A percentile compares a stretch with the other conserved stretches of the same genome.
phyloP scores from a whole-genome alignment of 2,329 filamentous ascomycete species.

The Fusarium sp. region DNA sequence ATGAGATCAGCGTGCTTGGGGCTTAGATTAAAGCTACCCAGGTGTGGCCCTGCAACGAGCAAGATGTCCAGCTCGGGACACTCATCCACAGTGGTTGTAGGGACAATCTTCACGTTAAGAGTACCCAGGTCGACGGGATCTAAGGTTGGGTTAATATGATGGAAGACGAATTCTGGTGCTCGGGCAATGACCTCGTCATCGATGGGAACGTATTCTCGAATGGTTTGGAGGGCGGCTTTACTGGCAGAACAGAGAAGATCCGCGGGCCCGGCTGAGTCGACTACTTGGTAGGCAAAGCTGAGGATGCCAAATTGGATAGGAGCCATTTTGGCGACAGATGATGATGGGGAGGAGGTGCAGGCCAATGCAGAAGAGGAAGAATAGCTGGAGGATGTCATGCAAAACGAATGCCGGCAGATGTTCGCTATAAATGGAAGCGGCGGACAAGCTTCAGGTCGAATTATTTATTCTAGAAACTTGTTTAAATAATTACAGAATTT shows the following conservation, averaged over 20 bases:
- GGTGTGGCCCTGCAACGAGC: not conserved
- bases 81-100: not conserved
- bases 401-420: not conserved
- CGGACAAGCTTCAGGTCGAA: not conserved
- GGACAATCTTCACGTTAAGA: not conserved
- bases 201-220: not conserved
- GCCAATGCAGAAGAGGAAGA: not conserved
- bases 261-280: conserved; percentile 45
- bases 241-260: conserved; percentile 46
- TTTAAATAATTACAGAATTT: not conserved
- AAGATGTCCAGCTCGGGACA: not conserved
- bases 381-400: not conserved
- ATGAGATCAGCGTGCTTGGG: not conserved
- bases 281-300: conserved; percentile 46
- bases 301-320: conserved; percentile 15
- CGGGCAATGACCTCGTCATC: not conserved
- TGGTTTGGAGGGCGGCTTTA: conserved; percentile 10
- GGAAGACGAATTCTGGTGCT: not conserved
- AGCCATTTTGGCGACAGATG: not conserved
- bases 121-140: not conserved
- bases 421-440: not conserved
- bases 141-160: not conserved
- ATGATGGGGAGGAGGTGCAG: not conserved
- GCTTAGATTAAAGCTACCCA: not conserved
- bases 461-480: not conserved